A percentile compares a stretch with the other conserved stretches of the same genome.
Evolutionary conservation across 2,329 filamentous ascomycete species (phyloP).

Genomic region (Bipolaris oryzae): DNA sequence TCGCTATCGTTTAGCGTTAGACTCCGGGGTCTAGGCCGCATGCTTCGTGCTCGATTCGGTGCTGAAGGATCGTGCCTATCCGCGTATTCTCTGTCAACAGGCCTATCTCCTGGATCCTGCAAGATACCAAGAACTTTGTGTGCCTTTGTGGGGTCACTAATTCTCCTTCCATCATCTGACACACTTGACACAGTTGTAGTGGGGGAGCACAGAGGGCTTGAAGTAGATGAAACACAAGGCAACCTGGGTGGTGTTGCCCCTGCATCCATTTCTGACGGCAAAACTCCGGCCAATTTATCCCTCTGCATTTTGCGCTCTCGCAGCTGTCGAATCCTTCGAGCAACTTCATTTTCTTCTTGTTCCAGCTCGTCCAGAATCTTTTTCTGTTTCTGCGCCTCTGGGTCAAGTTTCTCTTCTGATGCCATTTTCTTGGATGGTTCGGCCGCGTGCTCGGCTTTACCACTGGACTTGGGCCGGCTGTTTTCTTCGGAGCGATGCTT

Average conservation of each 20-base stretch:
- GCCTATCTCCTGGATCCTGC: slow-evolving; percentile 14
- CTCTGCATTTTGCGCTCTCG: slow-evolving; percentile 63
- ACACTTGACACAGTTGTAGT: slow-evolving; percentile 42
- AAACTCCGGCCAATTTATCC: slow-evolving; percentile 50
- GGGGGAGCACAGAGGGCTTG: slow-evolving; percentile 38
- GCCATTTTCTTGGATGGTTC: slow-evolving; percentile 33
- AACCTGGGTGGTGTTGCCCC: slow-evolving; percentile 46
- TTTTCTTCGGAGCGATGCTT: slow-evolving; percentile 31
- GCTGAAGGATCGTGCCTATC: slow-evolving; percentile 16
- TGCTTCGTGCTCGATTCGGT: slow-evolving; percentile 22
- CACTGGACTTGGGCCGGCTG: slow-evolving; percentile 35
- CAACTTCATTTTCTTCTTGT: slow-evolving; percentile 61
- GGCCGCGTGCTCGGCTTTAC: slow-evolving; percentile 34
- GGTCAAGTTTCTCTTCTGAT: slow-evolving; percentile 12
- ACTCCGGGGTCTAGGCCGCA: slow-evolving; percentile 38
- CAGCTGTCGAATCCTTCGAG: slow-evolving; percentile 62
- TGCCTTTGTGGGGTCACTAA: slow-evolving; percentile 47
- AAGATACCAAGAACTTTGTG: slow-evolving; percentile 51
- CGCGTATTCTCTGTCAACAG: slow-evolving; percentile 3
- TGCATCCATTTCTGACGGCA: slow-evolving; percentile 47
- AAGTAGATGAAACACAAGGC: slow-evolving; percentile 42
- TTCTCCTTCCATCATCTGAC: slow-evolving; percentile 32
- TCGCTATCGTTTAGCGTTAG: slow-evolving; percentile 44
- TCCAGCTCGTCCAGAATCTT: slow-evolving; percentile 43
- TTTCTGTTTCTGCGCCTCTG: slow-evolving; percentile 31